Percentiles rank a stretch among this genome's conserved stretches.
Evolutionary conservation across 306 rosid species (phyloP).

Genomic region (Acacia crassicarpa): DNA sequence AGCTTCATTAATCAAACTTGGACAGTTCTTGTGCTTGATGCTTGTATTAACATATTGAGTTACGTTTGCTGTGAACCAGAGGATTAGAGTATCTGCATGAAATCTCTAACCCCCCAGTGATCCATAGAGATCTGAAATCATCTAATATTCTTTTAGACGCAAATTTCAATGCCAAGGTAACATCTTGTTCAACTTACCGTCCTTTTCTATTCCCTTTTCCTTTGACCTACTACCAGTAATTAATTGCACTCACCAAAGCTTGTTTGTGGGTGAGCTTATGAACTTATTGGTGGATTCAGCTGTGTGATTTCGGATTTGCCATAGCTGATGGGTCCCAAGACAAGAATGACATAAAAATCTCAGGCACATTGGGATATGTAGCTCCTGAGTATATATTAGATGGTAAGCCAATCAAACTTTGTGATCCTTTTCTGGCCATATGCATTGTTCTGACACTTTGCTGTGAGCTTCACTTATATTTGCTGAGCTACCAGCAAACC

Average conservation of each 20-base stretch:
- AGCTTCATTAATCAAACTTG: slow-evolving; percentile 31
- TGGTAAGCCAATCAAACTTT: slow-evolving; percentile 69
- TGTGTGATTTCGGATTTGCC: slow-evolving; percentile 96
- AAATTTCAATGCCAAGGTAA: slow-evolving; percentile 94
- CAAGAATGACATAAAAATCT: slow-evolving; percentile 78
- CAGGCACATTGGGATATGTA: slow-evolving; percentile 93
- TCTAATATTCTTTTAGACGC: slow-evolving; percentile 98
- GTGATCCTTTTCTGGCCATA: slow-evolving; percentile 29
- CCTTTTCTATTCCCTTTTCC: background rate
- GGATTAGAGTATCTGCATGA: slow-evolving; percentile 96
- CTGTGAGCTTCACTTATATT: slow-evolving; percentile 27
- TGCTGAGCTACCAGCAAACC: slow-evolving; percentile 30
- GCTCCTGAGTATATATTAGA: slow-evolving; percentile 98
- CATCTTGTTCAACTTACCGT: slow-evolving; percentile 24
- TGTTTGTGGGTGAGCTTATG: slow-evolving; percentile 19
- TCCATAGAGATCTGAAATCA: slow-evolving; percentile 99
- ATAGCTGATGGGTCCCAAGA: slow-evolving; percentile 81
- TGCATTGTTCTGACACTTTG: slow-evolving; percentile 27
- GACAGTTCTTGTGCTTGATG: slow-evolving; percentile 6
- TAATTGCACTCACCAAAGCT: slow-evolving; percentile 26
- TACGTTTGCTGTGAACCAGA: slow-evolving; percentile 54
- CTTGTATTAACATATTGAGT: slow-evolving; percentile 34
- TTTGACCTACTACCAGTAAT: background rate
- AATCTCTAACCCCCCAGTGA: slow-evolving; percentile 81
- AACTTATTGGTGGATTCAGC: slow-evolving; percentile 53